These are phyloP conservation scores for Aureobasidium sp. DNA, from an alignment of 2,329 filamentous ascomycete species.

Conservation along the genomic window DNA sequence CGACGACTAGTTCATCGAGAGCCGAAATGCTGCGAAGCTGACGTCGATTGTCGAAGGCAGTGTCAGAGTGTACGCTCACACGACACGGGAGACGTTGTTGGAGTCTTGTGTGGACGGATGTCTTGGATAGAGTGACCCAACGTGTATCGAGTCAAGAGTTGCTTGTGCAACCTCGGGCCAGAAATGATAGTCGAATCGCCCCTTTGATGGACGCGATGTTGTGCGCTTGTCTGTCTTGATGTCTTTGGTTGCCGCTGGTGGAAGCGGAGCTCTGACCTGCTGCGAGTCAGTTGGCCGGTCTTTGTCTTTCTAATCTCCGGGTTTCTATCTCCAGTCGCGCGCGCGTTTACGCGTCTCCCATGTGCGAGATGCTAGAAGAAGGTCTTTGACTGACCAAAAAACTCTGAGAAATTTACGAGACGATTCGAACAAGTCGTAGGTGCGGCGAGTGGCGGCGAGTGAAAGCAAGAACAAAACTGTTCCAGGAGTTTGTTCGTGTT, in stretches of 20 bases:
- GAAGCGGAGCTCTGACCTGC: slow-evolving; percentile 2
- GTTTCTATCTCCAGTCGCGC: neutral
- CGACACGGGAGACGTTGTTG: neutral
- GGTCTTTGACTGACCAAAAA: neutral
- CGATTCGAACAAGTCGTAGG: neutral
- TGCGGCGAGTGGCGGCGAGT: no score
- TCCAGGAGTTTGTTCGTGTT: neutral
- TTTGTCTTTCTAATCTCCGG: slow-evolving; percentile 2
- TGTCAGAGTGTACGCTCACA: no score
- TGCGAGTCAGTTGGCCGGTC: neutral
- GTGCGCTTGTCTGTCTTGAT: slow-evolving; percentile 1
- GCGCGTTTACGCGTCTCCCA: slow-evolving; percentile 6
- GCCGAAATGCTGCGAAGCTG: slow-evolving; percentile 9
- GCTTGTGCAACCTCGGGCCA: neutral
- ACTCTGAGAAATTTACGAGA: neutral
- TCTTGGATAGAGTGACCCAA: neutral
- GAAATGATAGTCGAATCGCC: slow-evolving; percentile 5
- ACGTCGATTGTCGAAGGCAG: slow-evolving; percentile 10
- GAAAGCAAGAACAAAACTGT: neutral
- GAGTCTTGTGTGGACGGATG: neutral
- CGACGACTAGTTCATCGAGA: neutral
- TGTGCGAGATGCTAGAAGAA: neutral
- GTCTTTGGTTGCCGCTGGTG: slow-evolving; percentile 9
- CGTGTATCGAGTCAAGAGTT: neutral
- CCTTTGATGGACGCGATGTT: slow-evolving; percentile 9